Evolutionary conservation across 306 rosid species (phyloP), one percentile per base, ranked within the genome.

Genomic region (Dalbergia oliveri): DNA sequence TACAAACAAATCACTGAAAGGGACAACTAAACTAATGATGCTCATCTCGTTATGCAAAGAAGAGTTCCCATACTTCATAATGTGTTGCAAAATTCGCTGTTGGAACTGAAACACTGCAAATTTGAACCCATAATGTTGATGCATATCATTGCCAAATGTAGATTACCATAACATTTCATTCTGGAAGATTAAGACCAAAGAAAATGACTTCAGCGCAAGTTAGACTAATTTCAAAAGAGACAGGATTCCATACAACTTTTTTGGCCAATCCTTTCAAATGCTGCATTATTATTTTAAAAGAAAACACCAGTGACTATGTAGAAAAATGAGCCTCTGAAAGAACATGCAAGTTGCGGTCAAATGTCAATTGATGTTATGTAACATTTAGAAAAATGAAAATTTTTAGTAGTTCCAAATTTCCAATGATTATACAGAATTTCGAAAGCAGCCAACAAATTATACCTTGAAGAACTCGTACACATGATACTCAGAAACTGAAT

Each of bases 401-500:
- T 57, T 61, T 50, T 65, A 72, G 41, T 59, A 53, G 75, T 13
- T 37, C 56, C 31, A 26, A 26, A 26, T 26, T 26, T 70, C 43
- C 31, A 26, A 71, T 43, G 49, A 60, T 79, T 72, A 62, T 33
- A 49, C 4, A 47, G 37, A 83, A 54, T 56, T 44, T 33, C 31
- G 13, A 74, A 67, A 83, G 53, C 59, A 62, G 64, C 33, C 61
- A 69, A 18, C 69, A 81, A n/a, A 76, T 31, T 58, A 72, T 91
- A 94, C 98, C 98, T 87, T 94, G 87, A 79, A 92, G 89, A 94
- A 94, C 85, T 94, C 98, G 23, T 94, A 94, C 72, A 94, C 98
- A 57, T 91, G 90, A 80, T 94, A 94, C 81, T 92, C 97, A 23
- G 97, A 91, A 80, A 94, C 92, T 23, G 97, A 88, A 84, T 89